Percentiles rank a stretch among this genome's conserved stretches.
Conservation (phyloP, 345 rosid genomes). For the Eucalyptus shirleyi region DNA sequence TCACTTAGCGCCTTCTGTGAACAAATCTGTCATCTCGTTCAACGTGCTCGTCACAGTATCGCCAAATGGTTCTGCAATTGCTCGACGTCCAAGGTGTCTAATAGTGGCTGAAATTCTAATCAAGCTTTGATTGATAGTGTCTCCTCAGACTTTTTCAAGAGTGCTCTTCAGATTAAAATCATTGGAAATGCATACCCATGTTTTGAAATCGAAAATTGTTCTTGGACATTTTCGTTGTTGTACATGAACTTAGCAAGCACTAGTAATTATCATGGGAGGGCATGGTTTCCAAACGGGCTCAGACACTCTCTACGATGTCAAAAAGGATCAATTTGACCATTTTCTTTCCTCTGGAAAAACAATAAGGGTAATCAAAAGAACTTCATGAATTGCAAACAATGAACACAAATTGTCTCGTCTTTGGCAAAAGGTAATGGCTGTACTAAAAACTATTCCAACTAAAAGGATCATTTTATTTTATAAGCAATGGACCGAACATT, state of each 20-base stretch:
- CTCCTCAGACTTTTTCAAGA: background rate
- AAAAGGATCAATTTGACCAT: background rate
- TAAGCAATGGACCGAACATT: background rate
- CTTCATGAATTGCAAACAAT: background rate
- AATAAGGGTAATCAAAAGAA: background rate
- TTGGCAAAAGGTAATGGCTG: background rate
- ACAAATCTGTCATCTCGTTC: too few relatives aligned
- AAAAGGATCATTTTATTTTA: fast-evolving
- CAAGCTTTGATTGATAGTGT: background rate
- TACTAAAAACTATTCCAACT: background rate
- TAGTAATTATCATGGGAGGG: background rate
- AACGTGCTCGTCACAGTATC: too few relatives aligned
- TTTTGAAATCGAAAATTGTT: background rate
- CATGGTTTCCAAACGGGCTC: background rate
- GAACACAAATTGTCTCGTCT: fast-evolving
- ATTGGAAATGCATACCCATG: background rate
- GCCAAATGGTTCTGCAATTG: too few relatives aligned
- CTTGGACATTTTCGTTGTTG: background rate
- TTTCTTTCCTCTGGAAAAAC: background rate
- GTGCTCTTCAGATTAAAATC: background rate
- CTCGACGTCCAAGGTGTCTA: too few relatives aligned
- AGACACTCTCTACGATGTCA: background rate
- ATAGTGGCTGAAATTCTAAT: background rate
- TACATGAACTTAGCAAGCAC: background rate
- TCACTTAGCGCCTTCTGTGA: too few relatives aligned